Percentiles rank a stretch among this genome's conserved stretches.
Evolutionary conservation across 441 rosid genomes (phyloP).

Genomic region (Bruguiera hainesii): DNA sequence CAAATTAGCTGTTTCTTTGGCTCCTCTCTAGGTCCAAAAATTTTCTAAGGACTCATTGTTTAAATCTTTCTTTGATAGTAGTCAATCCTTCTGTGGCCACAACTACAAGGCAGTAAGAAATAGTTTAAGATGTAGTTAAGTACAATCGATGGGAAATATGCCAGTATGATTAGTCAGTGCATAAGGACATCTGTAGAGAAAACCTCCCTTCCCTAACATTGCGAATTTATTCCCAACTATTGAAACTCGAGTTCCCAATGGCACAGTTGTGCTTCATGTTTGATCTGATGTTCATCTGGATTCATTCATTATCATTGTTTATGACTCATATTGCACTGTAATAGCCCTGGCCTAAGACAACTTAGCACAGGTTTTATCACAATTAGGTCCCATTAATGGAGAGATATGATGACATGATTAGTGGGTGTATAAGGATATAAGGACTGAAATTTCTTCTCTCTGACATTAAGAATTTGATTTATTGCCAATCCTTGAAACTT

Average conservation of each 20-base stretch:
- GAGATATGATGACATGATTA: too few relatives aligned
- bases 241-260: neutral
- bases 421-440: too few relatives aligned
- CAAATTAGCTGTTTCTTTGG: neutral
- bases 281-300: too few relatives aligned
- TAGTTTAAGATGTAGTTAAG: neutral
- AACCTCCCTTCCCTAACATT: neutral
- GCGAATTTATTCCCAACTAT: neutral
- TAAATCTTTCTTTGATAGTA: too few relatives aligned
- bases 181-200: neutral
- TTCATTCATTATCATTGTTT: neutral
- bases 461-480: too few relatives aligned
- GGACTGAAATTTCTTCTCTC: too few relatives aligned
- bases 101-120: neutral
- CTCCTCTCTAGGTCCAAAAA: neutral
- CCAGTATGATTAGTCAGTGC: neutral
- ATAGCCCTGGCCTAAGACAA: neutral
- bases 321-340: neutral
- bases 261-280: too few relatives aligned
- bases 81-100: neutral
- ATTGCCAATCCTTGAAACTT: too few relatives aligned
- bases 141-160: neutral
- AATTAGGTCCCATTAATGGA: too few relatives aligned
- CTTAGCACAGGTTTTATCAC: neutral
- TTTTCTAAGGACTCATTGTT: neutral